Evolutionary conservation across 2,329 filamentous ascomycete species (phyloP).

Genomic region (Fusarium sp.): DNA sequence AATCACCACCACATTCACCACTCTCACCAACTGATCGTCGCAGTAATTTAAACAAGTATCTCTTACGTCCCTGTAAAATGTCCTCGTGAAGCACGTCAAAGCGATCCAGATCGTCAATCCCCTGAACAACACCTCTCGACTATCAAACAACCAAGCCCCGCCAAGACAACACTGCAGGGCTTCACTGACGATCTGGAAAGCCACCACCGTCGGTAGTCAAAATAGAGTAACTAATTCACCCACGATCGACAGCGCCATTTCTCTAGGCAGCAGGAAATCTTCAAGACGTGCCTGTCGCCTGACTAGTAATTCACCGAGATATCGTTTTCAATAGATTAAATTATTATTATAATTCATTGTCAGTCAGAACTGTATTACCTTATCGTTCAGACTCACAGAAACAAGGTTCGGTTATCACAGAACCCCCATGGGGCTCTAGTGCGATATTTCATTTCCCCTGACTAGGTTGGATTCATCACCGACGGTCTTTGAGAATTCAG

Average conservation of each 20-base stretch:
- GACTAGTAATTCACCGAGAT: slow-evolving; percentile 12
- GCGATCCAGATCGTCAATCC: slow-evolving; percentile 16
- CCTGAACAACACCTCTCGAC: background rate
- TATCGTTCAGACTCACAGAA: background rate
- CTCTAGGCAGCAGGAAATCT: background rate
- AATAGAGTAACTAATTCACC: background rate
- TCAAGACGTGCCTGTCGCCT: background rate
- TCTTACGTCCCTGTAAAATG: slow-evolving; percentile 3
- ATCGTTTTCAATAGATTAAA: background rate
- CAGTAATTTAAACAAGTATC: too few relatives aligned
- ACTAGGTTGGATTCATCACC: slow-evolving; percentile 15
- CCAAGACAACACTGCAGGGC: slow-evolving; percentile 7
- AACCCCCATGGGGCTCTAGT: slow-evolving; percentile 24
- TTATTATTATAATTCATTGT: background rate
- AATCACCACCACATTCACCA: background rate
- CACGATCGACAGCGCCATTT: slow-evolving; percentile 9
- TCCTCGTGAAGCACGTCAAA: slow-evolving; percentile 1
- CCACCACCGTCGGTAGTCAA: slow-evolving; percentile 10
- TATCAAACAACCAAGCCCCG: background rate
- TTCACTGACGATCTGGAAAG: slow-evolving; percentile 1
- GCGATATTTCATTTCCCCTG: slow-evolving; percentile 16
- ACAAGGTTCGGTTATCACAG: slow-evolving; percentile 17
- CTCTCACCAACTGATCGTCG: background rate
- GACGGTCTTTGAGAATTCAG: background rate
- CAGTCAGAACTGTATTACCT: background rate